These are phyloP conservation scores for Fusarium hainanense DNA, from an alignment of 2,329 filamentous ascomycete species.

Conservation along the genomic window DNA sequence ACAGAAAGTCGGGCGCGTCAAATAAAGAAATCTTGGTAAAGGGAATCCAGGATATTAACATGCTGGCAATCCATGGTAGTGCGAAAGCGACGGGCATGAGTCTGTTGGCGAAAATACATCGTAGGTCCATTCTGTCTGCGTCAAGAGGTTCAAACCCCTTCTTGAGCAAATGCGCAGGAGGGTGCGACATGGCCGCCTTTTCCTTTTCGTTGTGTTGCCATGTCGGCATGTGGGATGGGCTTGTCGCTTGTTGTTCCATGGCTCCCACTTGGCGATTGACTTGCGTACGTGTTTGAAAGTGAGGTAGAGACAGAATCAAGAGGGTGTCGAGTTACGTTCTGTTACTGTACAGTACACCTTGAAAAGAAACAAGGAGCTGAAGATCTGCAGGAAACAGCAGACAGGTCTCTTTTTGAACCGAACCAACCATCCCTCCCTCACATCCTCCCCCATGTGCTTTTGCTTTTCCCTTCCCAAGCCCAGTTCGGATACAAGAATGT, in stretches of 20 bases:
- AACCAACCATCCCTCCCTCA: background rate
- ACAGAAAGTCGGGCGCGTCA: constrained; percentile 31
- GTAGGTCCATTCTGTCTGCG: constrained; percentile 1
- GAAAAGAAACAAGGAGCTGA: background rate
- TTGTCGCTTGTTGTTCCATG: constrained; percentile 11
- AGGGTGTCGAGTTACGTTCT: background rate
- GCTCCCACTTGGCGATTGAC: constrained; percentile 15
- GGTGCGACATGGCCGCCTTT: background rate
- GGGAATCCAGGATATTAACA: constrained; percentile 36
- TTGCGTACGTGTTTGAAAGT: background rate
- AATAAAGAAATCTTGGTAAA: constrained; percentile 25
- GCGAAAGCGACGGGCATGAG: constrained; percentile 27
- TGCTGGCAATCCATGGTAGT: constrained; percentile 26
- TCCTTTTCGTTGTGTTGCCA: constrained; percentile 11
- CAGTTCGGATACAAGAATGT: constrained; percentile 2
- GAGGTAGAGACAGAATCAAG: background rate
- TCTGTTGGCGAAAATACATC: constrained; percentile 6
- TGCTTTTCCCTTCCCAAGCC: background rate
- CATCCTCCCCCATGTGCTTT: background rate
- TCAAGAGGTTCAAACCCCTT: background rate
- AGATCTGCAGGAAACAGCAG: constrained; percentile 1
- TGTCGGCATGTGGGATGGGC: constrained; percentile 26
- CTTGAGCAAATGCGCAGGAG: background rate
- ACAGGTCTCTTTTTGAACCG: constrained; percentile 16
- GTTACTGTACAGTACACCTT: background rate